These are phyloP conservation scores for Halteria grandinella DNA, from an alignment of 73 alveolate genomes.

Conservation along the genomic window DNA sequence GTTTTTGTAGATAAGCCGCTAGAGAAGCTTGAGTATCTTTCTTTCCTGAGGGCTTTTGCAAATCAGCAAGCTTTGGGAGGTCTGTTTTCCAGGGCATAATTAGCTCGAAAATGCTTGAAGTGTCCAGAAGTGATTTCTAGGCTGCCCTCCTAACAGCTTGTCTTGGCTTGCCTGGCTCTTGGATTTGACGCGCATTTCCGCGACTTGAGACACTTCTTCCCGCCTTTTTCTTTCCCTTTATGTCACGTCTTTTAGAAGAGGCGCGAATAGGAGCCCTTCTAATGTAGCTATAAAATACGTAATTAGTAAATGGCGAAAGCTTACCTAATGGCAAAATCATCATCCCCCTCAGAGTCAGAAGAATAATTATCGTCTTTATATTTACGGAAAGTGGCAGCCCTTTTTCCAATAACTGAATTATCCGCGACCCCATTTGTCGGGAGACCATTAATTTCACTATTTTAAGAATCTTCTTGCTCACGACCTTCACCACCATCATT, in stretches of 20 bases:
- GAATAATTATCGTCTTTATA: too few species aligned
- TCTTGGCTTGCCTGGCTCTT: neutral
- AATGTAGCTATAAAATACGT: neutral
- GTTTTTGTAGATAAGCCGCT: slow-evolving; percentile 5
- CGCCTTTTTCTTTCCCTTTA: neutral
- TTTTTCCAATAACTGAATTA: neutral
- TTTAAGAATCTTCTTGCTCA: neutral
- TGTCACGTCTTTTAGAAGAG: slow-evolving; percentile 19
- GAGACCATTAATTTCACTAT: neutral
- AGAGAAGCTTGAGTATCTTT: slow-evolving; percentile 1
- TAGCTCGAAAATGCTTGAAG: slow-evolving; percentile 16
- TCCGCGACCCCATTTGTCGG: neutral
- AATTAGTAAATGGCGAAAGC: neutral
- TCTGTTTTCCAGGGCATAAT: slow-evolving; percentile 31
- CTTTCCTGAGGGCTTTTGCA: slow-evolving; percentile 1
- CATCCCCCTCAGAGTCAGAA: neutral
- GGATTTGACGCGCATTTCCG: neutral
- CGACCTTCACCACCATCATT: too few species aligned
- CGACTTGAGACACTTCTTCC: neutral
- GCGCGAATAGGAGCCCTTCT: too few species aligned
- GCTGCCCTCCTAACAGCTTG: neutral
- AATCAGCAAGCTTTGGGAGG: neutral
- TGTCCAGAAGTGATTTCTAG: neutral
- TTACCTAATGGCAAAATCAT: slow-evolving; percentile 8
- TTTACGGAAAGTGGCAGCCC: neutral